phyloP scores from a whole-genome alignment of 768 basidiomycete species.

The Phanerodontia chrysosporium region DNA sequence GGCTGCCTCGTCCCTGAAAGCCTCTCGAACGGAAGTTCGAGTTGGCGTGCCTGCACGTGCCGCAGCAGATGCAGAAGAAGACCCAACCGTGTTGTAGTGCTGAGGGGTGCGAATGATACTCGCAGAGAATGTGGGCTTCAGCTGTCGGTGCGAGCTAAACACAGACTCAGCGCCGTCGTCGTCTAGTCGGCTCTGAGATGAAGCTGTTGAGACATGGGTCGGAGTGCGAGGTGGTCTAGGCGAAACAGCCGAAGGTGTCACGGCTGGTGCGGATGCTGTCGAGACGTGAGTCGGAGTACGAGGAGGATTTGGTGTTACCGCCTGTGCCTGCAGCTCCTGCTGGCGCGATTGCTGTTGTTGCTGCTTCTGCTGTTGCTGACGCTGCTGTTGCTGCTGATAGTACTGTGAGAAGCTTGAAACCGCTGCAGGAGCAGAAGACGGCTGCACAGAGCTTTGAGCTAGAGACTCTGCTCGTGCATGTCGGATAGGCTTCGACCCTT shows the following conservation, averaged over 20 bases:
- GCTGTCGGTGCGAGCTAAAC: slow-evolving; percentile 47
- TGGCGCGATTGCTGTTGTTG: slow-evolving; percentile 8
- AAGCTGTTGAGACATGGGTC: slow-evolving; percentile 15
- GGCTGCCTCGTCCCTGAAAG: neutral
- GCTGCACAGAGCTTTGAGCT: slow-evolving; percentile 4
- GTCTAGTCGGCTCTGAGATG: slow-evolving; percentile 16
- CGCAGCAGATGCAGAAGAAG: slow-evolving; percentile 15
- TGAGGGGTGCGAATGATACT: slow-evolving; percentile 66
- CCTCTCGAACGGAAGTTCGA: slow-evolving; percentile 4
- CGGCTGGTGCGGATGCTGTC: slow-evolving; percentile 19
- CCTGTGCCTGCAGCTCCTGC: neutral
- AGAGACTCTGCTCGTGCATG: neutral
- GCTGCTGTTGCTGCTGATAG: slow-evolving; percentile 4
- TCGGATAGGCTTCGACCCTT: neutral
- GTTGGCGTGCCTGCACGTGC: slow-evolving; percentile 9
- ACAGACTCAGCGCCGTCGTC: slow-evolving; percentile 31
- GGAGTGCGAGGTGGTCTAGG: slow-evolving; percentile 6
- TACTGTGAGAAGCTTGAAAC: slow-evolving; percentile 4
- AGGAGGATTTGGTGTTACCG: neutral
- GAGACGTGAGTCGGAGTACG: slow-evolving; percentile 12
- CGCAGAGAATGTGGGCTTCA: slow-evolving; percentile 66
- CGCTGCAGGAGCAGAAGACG: slow-evolving; percentile 15
- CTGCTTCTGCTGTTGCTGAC: slow-evolving; percentile 8
- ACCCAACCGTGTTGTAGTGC: slow-evolving; percentile 38
- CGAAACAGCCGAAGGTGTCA: slow-evolving; percentile 3